Evolutionary conservation across 2,329 filamentous ascomycete species (phyloP), one percentile per base, ranked within the genome.

Genomic region (Microcyclosporella mali): DNA sequence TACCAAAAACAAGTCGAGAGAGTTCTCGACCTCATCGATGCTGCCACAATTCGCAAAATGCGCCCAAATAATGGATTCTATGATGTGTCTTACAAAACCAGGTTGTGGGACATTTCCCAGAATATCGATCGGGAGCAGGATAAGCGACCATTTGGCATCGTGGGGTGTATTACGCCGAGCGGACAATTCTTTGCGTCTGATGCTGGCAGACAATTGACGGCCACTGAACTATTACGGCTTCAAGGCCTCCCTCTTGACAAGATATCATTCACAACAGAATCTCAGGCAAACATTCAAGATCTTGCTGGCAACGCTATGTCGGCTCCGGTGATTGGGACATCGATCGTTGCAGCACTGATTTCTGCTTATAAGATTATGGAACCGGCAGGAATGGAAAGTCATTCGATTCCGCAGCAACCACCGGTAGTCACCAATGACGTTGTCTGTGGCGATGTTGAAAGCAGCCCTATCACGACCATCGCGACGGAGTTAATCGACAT

Each of bases 301-400:
- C 66, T 90, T 2, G 84, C 83, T 2, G 85, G 85, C 0, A 90
- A 92, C 59, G 85, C 85, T 0, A 90, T 90, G 85, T 80, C 77
- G 1, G 79, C 78, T 0, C 84, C 85, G 0, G 82, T 88, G 1
- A 78, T 88, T 8, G 82, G 81, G 2, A 70, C 75, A 1, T 75
- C 77, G 0, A 72, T 85, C 1, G 55, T 86, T 2, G 68, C 78
- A 1, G 73, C 78, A 0, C 60, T 89, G 1, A 72, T 79, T 70
- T 49, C 63, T 19, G 66, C 63, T 3, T 45, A 45, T 19, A 6
- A 51, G 18, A 40, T 50, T 11, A 6, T 34, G 16, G 16, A 34
- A 7, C 33, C 1, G 44, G 45, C 8, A 29, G 27, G 27, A n/a
- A 8, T 29, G 27, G 27, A 29, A 29, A 8, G n/a, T n/a, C n/a